Evolutionary conservation across 106 monocot genomes (phyloP).

Genomic region (Apostasia ramifera): DNA sequence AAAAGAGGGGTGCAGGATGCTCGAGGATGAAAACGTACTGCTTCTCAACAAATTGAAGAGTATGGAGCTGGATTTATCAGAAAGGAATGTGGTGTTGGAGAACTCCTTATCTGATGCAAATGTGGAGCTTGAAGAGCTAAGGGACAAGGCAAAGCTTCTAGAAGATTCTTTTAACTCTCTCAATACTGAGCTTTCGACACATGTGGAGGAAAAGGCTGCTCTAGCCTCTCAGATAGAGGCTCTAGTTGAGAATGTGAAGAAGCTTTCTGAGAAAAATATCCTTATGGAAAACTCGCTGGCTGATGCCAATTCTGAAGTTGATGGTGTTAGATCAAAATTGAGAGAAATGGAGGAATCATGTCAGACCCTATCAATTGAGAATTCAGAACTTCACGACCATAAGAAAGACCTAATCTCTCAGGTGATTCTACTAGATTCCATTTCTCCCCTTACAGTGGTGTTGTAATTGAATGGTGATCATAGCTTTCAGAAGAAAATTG

Average conservation of each 20-base stretch:
- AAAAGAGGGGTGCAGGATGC: slow-evolving; percentile 31
- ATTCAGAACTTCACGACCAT: slow-evolving; percentile 27
- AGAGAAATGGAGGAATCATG: slow-evolving; percentile 29
- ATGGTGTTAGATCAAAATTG: slow-evolving; percentile 23
- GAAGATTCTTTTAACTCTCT: slow-evolving; percentile 21
- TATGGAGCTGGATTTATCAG: slow-evolving; percentile 19
- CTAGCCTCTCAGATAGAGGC: slow-evolving; percentile 24
- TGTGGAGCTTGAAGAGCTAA: slow-evolving; percentile 31
- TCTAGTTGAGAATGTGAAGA: slow-evolving; percentile 11
- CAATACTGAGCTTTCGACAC: slow-evolving; percentile 13
- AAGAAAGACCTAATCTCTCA: slow-evolving; percentile 28
- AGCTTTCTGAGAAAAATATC: slow-evolving; percentile 34
- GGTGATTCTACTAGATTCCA: slow-evolving; percentile 8
- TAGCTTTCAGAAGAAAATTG: too few relatives aligned
- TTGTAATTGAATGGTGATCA: too few relatives aligned
- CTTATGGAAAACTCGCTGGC: slow-evolving; percentile 30
- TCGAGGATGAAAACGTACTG: slow-evolving; percentile 37
- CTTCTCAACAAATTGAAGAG: slow-evolving; percentile 23
- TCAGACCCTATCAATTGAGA: slow-evolving; percentile 19
- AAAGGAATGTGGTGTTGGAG: slow-evolving; percentile 26
- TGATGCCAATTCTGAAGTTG: slow-evolving; percentile 31
- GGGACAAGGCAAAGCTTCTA: slow-evolving; percentile 19
- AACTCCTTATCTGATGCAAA: slow-evolving; percentile 38
- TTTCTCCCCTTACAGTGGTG: neutral
- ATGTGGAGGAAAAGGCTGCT: slow-evolving; percentile 25